A percentile compares a stretch with the other conserved stretches of the same genome.
Evolutionary conservation across 2,329 filamentous ascomycete species (phyloP).

Genomic region (Biscogniauxia sp.): DNA sequence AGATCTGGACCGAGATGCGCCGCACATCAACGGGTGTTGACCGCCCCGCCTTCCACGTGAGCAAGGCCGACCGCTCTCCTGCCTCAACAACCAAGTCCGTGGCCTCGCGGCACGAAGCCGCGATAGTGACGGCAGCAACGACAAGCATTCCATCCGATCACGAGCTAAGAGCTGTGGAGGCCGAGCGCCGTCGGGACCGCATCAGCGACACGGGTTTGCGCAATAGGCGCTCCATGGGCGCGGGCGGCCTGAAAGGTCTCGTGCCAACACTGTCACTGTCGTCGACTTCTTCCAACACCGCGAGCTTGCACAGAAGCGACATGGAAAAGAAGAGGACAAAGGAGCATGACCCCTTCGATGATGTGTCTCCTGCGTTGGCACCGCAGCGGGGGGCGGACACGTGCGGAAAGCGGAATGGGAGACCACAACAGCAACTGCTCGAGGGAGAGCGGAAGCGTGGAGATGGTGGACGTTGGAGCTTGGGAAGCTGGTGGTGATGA

Average conservation of each 20-base stretch:
- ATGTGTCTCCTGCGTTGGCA: not conserved
- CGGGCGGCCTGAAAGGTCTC: conserved; percentile 30
- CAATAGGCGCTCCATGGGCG: conserved; percentile 30
- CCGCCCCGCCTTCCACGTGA: conserved; percentile 15
- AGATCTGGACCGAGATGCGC: conserved; percentile 33
- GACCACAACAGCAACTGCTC: not conserved
- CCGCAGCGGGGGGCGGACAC: not conserved
- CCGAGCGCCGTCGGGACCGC: conserved; percentile 20
- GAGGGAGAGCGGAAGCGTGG: conserved; percentile 7
- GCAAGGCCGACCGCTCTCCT: conserved; percentile 13
- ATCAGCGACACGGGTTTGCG: conserved; percentile 27
- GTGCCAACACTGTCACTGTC: conserved; percentile 25
- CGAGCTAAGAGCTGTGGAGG: conserved; percentile 12
- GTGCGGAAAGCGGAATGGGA: not conserved
- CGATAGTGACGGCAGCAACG: not conserved
- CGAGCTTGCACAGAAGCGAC: not conserved
- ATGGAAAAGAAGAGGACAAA: not conserved
- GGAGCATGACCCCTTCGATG: not conserved
- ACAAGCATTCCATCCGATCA: too few species aligned
- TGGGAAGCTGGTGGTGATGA: conserved; percentile 28
- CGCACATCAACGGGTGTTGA: conserved; percentile 17
- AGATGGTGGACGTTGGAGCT: conserved; percentile 23
- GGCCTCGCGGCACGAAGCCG: not conserved
- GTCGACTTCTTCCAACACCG: conserved; percentile 1
- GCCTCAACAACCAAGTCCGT: conserved; percentile 7